These are phyloP conservation scores for Prunus padus DNA, from an alignment of 306 rosid genomes.

Conservation along the genomic window DNA sequence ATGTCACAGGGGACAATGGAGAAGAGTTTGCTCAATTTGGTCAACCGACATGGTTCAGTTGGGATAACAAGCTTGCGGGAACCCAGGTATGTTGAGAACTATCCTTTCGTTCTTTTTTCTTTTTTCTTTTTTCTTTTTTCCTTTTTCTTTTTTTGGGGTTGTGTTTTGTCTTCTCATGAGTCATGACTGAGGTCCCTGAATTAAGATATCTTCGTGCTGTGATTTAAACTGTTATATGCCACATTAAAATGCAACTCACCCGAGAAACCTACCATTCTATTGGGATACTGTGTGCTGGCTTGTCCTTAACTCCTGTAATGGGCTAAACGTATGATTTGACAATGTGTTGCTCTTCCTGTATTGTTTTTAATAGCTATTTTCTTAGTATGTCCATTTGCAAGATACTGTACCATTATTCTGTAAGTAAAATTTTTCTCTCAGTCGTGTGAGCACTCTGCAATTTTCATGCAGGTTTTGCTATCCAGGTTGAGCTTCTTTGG, in stretches of 20 bases:
- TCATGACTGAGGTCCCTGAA: too few species aligned
- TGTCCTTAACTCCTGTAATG: too few species aligned
- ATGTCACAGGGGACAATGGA: conserved; percentile 68
- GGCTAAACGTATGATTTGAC: background rate
- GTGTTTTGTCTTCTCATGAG: background rate
- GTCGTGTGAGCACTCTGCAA: background rate
- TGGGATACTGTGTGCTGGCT: too few species aligned
- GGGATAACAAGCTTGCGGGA: conserved; percentile 98
- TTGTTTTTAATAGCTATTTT: background rate
- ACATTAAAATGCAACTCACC: background rate
- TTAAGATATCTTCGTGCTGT: too few species aligned
- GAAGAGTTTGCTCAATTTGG: conserved; percentile 64
- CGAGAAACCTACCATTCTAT: background rate
- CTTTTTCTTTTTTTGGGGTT: background rate
- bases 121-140: background rate
- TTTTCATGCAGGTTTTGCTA: conserved; percentile 73
- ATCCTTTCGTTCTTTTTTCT: background rate
- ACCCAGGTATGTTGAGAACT: conserved; percentile 53
- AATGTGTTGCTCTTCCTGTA: conserved; percentile 12
- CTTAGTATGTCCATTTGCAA: background rate
- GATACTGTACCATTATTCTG: background rate
- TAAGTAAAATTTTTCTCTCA: background rate
- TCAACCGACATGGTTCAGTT: conserved; percentile 95
- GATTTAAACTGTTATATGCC: background rate
- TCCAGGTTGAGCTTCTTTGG: conserved; percentile 83